Base-by-base conservation (phyloP, 176 grass and related monocot genomes). In the Poa annua region DNA sequence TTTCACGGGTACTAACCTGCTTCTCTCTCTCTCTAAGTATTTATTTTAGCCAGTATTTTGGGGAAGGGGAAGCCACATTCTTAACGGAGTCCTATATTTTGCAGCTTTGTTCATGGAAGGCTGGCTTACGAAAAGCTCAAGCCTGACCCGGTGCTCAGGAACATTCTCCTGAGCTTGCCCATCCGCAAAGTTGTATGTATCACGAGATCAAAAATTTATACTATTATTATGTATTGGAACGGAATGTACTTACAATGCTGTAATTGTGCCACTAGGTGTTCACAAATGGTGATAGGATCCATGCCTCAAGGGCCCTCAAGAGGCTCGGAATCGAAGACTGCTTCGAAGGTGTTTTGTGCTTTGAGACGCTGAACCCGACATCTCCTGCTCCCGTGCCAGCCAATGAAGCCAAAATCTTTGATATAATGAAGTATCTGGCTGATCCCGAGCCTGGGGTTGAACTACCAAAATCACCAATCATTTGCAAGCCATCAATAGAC, bases 321-420 rank as follows among this genome's bases (percentile, higher is more conserved):
- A 94, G 88, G 86, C 95, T 97, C 9, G 92, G 90, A 41, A 92
- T 97, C 35, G 90, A 97, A 52, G 95, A 91, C 52, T 97, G 95
- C 45, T 97, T 97, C 1, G 90, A 97, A 60, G 80, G 88, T 45
- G 90, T 97, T 25, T 77, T 97, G 42, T 97, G 92, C 76, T 97
- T 94, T 13, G 95, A 97, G 88, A 97, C 92, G 4, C 57, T 94
- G 13, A 97, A 97, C 72, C 82, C 78, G 66, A 33, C 86, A 24
- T 48, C 87, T 22, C 15, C 86, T 53, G 34, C 66, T 13, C 11
- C 33, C 51, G 32, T 45, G 4, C 15, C 73, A 35, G 39, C 53
- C 24, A 16, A 77, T 13, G 45, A 62, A 32, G 64, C 42, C 21
- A 7, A 89, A 77, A 89, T 94, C 77, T 97, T 97, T 19, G 92